phyloP scores from a whole-genome alignment of 805 yeast species.

The Ogataea angusta region DNA sequence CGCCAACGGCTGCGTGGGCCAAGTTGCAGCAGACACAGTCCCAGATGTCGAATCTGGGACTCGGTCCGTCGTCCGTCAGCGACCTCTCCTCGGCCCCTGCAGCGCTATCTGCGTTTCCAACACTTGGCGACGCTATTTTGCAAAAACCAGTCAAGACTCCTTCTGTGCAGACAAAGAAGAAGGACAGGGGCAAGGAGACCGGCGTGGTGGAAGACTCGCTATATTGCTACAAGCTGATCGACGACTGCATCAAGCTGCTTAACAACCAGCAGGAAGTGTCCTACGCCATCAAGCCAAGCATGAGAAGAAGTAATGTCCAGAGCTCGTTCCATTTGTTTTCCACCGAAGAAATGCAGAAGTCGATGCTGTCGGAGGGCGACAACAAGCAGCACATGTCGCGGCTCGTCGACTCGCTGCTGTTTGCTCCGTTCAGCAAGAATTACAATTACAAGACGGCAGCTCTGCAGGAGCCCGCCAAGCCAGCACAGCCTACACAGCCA shows the following conservation, averaged over 20 bases:
- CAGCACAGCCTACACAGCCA: conserved; percentile 27
- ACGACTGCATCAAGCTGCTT: conserved; percentile 27
- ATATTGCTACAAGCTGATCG: conserved; percentile 24
- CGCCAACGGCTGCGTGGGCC: conserved; percentile 72
- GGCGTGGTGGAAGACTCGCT: conserved; percentile 22
- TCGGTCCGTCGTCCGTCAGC: conserved; percentile 6
- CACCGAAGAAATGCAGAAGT: conserved; percentile 14
- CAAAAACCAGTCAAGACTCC: conserved; percentile 19
- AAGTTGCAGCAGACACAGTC: conserved; percentile 20
- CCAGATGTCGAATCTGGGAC: conserved; percentile 24
- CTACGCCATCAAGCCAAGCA: conserved; percentile 27
- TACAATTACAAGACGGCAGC: conserved; percentile 26
- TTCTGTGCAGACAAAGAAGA: conserved; percentile 21
- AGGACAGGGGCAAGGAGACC: conserved; percentile 28
- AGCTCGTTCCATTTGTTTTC: conserved; percentile 26
- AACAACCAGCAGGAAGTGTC: conserved; percentile 23
- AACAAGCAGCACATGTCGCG: conserved; percentile 24
- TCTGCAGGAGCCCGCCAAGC: conserved; percentile 6
- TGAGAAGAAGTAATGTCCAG: conserved; percentile 11
- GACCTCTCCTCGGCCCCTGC: conserved; percentile 10
- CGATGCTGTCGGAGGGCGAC: conserved; percentile 16
- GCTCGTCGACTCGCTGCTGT: conserved; percentile 32
- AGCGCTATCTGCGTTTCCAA: conserved; percentile 29
- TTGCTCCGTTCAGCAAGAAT: conserved; percentile 32
- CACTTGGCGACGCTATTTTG: conserved; percentile 26